Conservation (phyloP, 495 filamentous ascomycete genomes). For the Aspergillus ellipticus region DNA sequence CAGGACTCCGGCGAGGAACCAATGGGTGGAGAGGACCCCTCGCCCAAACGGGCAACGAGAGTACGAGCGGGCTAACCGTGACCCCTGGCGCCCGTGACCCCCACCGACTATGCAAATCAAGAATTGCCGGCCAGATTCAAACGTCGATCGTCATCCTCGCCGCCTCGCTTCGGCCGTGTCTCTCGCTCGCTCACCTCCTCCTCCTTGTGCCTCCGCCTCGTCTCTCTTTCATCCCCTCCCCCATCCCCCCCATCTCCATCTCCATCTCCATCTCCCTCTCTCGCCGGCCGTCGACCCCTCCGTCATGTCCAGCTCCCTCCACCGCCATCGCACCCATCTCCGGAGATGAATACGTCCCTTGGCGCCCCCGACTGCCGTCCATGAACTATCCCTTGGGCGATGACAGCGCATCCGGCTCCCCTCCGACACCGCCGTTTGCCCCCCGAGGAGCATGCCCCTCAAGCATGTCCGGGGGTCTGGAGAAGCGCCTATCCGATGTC, state of each 20-base stretch:
- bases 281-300: conserved; percentile 3
- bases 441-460: conserved; percentile 14
- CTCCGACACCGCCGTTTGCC: conserved; percentile 6
- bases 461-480: conserved; percentile 18
- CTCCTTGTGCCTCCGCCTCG: background rate
- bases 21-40: background rate
- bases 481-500: conserved; percentile 11
- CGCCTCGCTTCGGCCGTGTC: background rate
- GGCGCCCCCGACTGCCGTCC: conserved; percentile 5
- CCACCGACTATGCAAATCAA: background rate
- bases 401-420: background rate
- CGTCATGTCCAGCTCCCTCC: conserved; percentile 1
- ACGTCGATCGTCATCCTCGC: conserved; percentile 2
- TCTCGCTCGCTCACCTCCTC: background rate
- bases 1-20: background rate
- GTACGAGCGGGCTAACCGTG: background rate
- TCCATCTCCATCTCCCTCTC: too few species aligned
- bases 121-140: background rate
- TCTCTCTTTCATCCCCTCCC: background rate
- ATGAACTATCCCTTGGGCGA: conserved; percentile 3
- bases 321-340: background rate
- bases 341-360: conserved; percentile 4
- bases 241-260: background rate
- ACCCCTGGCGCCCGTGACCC: background rate
- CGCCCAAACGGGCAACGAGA: background rate